Evolutionary conservation across 2,329 filamentous ascomycete species (phyloP).

Genomic region (Phaeosphaeriaceae sp.): DNA sequence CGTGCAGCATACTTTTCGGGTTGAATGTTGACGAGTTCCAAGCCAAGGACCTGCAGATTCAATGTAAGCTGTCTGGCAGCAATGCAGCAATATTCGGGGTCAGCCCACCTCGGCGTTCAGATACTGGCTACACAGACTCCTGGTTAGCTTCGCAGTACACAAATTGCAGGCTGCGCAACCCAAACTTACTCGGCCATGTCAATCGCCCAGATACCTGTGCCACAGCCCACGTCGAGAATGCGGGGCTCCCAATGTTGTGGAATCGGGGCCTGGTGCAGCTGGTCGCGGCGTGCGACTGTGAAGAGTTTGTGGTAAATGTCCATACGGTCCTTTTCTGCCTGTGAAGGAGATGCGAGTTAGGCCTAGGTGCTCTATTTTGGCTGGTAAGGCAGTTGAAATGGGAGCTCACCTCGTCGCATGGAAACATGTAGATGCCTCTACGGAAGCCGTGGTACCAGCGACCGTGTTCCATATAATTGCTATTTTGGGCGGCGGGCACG

Average conservation of each 20-base stretch:
- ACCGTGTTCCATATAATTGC: conserved; percentile 67
- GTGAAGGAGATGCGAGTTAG: conserved; percentile 25
- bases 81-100: conserved; percentile 11
- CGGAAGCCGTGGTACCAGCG: conserved; percentile 72
- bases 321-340: conserved; percentile 77
- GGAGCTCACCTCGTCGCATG: conserved; percentile 72
- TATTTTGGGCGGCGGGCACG: conserved; percentile 48
- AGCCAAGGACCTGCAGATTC: conserved; percentile 58
- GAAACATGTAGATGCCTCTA: conserved; percentile 74
- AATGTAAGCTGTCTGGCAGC: conserved; percentile 34
- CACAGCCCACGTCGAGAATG: conserved; percentile 75
- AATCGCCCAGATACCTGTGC: conserved; percentile 90
- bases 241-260: conserved; percentile 51
- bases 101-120: conserved; percentile 58
- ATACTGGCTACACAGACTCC: conserved; percentile 55
- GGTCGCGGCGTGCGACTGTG: conserved; percentile 64
- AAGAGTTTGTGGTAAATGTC: conserved; percentile 85
- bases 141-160: conserved; percentile 35
- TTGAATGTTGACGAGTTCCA: conserved; percentile 69
- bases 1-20: conserved; percentile 57
- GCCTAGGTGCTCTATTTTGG: no score
- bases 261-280: conserved; percentile 55
- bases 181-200: conserved; percentile 76
- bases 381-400: neutral
- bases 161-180: conserved; percentile 23